Evolutionary conservation across 768 basidiomycete species (phyloP).

Genomic region (Boletus huronensis): DNA sequence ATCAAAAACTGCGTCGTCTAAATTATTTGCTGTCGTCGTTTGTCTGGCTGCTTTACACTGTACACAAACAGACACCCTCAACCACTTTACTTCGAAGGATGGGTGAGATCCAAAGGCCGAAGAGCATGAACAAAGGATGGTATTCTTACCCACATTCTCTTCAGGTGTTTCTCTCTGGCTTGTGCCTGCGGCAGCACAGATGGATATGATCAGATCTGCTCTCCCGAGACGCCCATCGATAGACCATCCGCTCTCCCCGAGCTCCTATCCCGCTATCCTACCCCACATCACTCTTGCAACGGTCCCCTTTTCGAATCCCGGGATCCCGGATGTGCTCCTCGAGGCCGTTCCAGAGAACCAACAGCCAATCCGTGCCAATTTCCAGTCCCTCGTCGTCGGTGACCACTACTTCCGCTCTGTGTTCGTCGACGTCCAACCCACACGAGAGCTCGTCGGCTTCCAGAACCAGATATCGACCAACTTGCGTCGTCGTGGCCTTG

Average conservation of each 20-base stretch:
- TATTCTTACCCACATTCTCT: not conserved
- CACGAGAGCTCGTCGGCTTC: conserved; percentile 44
- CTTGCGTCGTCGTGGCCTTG: conserved; percentile 33
- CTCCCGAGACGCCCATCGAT: conserved; percentile 42
- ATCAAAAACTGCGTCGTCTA: not conserved
- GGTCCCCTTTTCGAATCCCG: conserved; percentile 28
- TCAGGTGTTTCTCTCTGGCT: conserved; percentile 69
- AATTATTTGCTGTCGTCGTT: conserved; percentile 1
- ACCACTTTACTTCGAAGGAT: conserved; percentile 3
- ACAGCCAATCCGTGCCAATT: conserved; percentile 40
- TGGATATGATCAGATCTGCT: conserved; percentile 40
- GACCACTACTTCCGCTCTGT: conserved; percentile 71
- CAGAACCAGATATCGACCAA: conserved; percentile 45
- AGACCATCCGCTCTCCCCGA: conserved; percentile 20
- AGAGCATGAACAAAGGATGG: not conserved
- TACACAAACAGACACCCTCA: not conserved
- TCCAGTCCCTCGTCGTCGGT: conserved; percentile 54
- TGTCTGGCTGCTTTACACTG: too few relatives aligned
- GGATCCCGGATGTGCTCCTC: conserved; percentile 28
- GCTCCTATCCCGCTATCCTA: conserved; percentile 57
- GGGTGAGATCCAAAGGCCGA: conserved; percentile 17
- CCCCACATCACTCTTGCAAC: conserved; percentile 71
- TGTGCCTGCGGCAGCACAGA: conserved; percentile 49
- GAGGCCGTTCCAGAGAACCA: conserved; percentile 37
- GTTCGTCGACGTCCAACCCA: conserved; percentile 48